Evolutionary conservation across 176 grass and related monocot species (phyloP).

Genomic region (Puya raimondii): DNA sequence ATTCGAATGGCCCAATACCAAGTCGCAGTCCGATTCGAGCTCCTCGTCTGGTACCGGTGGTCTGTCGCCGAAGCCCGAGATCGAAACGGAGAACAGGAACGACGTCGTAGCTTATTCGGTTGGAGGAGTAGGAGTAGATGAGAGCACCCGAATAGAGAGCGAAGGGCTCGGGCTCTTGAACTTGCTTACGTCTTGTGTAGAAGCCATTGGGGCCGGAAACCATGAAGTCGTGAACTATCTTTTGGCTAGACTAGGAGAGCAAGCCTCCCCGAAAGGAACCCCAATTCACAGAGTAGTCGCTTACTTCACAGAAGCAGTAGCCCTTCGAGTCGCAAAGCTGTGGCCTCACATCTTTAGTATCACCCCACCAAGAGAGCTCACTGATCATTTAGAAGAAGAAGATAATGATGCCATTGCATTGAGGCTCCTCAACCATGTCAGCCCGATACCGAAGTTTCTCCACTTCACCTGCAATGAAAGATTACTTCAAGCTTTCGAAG

Average conservation of each 20-base stretch:
- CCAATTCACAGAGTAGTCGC: slow-evolving; percentile 70
- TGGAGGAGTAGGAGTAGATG: slow-evolving; percentile 8
- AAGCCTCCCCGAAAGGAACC: slow-evolving; percentile 49
- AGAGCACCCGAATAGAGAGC: slow-evolving; percentile 15
- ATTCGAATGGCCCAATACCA: slow-evolving; percentile 30
- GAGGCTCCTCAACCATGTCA: slow-evolving; percentile 58
- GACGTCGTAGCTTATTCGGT: neutral
- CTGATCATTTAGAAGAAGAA: slow-evolving; percentile 28
- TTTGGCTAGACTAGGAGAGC: slow-evolving; percentile 63
- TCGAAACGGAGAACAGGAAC: neutral
- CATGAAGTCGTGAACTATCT: slow-evolving; percentile 63
- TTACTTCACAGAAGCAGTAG: slow-evolving; percentile 79
- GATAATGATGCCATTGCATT: slow-evolving; percentile 60
- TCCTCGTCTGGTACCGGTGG: slow-evolving; percentile 42
- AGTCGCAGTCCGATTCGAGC: slow-evolving; percentile 70
- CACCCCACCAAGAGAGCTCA: slow-evolving; percentile 45
- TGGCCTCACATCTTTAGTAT: slow-evolving; percentile 72
- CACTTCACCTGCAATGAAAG: slow-evolving; percentile 89
- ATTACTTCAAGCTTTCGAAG: slow-evolving; percentile 62
- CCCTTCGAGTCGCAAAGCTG: slow-evolving; percentile 42
- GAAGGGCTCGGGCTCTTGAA: slow-evolving; percentile 34
- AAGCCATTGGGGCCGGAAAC: slow-evolving; percentile 48
- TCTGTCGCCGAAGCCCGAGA: neutral
- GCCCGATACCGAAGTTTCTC: slow-evolving; percentile 70
- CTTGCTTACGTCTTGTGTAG: slow-evolving; percentile 61